Base-by-base conservation (phyloP, 2,329 filamentous ascomycete genomes). In the Waltergamsia citrina region DNA sequence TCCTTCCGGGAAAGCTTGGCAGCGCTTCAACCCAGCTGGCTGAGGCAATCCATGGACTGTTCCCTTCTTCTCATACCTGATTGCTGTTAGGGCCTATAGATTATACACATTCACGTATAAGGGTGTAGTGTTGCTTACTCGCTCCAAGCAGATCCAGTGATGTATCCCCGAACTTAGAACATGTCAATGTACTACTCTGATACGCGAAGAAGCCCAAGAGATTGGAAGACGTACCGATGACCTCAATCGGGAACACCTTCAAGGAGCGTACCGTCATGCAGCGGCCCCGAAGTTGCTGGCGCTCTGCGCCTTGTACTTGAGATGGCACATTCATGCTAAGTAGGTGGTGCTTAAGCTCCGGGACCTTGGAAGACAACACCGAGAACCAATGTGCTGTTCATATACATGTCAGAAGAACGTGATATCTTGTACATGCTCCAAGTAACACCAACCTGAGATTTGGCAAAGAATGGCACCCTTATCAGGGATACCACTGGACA, bases 141-240 rank as follows among this genome's bases (percentile, higher is more conserved):
- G 25, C 69, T 69, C 81, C 85, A 94, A 0, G 84, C 86, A 29
- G 78, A 83, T 28, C 87, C 87, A 6, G 87, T 87, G 52, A 94
- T 78, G 63, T 94, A 94, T 44, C 87, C 87, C 38, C 86, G 78
- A n/a, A 93, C 84, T n/a, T n/a, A n/a, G n/a, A n/a, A n/a, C n/a
- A n/a, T n/a, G n/a, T 25, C 25, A 27, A 15, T 15, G n/a, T 27
- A 27, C 16, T 27, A 27, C 16, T 15, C 25, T 15, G 25, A 27
- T 15, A 7, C n/a, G n/a, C n/a, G n/a, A n/a, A n/a, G n/a, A n/a
- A n/a, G n/a, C n/a, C n/a, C n/a, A n/a, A n/a, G n/a, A n/a, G n/a
- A n/a, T n/a, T n/a, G n/a, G n/a, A n/a, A n/a, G n/a, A n/a, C n/a
- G n/a, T n/a, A n/a, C n/a, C n/a, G 19, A 50, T 48, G 32, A 45